Evolutionary conservation across 495 filamentous ascomycete genomes (phyloP).

Genomic region (Aspergillus incahuasiensis): DNA sequence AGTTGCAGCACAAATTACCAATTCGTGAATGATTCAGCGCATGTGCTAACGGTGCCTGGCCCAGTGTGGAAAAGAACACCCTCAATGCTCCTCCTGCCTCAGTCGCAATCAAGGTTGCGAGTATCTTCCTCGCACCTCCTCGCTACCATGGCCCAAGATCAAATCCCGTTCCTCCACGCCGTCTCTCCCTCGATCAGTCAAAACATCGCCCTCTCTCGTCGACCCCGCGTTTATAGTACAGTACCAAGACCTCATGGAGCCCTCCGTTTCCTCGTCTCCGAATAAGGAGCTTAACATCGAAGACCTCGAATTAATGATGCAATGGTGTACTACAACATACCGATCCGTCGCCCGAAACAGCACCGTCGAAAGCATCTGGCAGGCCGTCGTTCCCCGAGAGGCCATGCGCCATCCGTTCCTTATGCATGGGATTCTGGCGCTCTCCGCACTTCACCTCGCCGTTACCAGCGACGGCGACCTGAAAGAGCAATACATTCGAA

Average conservation of each 20-base stretch:
- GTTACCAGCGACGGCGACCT: conserved; percentile 11
- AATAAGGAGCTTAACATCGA: conserved; percentile 18
- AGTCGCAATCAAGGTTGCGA: conserved; percentile 33
- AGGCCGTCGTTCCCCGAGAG: conserved; percentile 38
- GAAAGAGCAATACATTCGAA: conserved; percentile 24
- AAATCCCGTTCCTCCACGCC: conserved; percentile 18
- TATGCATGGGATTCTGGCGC: conserved; percentile 47
- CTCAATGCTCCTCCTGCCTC: conserved; percentile 30
- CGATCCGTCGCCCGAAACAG: conserved; percentile 32
- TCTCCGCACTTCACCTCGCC: conserved; percentile 45
- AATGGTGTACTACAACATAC: conserved; percentile 44
- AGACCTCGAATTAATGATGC: conserved; percentile 45
- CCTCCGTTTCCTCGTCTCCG: not conserved
- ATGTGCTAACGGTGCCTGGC: conserved; percentile 14
- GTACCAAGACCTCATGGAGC: conserved; percentile 12
- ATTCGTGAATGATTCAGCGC: not conserved
- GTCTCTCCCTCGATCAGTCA: conserved; percentile 14
- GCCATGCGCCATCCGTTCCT: conserved; percentile 42
- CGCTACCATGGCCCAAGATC: conserved; percentile 24
- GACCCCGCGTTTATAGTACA: conserved; percentile 8
- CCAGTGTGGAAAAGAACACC: conserved; percentile 11
- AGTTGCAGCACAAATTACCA: conserved; percentile 1
- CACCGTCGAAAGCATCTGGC: conserved; percentile 40
- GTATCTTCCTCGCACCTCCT: conserved; percentile 20
- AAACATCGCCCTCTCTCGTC: conserved; percentile 8